These are phyloP conservation scores for Caloboletus firmus DNA, from an alignment of 1,284 basidiomycete genomes.

Conservation along the genomic window DNA sequence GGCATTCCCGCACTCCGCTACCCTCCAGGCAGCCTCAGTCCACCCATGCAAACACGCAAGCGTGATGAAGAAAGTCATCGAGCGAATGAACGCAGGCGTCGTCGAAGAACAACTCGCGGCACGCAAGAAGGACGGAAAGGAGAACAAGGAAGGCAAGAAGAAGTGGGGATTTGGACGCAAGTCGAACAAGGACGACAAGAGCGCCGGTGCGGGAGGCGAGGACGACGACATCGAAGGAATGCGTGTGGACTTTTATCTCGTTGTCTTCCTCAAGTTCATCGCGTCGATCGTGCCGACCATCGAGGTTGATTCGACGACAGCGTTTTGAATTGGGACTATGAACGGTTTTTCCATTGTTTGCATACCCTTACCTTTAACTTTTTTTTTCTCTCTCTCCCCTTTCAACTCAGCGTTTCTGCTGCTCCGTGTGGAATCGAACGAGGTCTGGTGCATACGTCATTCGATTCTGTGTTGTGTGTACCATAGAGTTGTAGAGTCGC, in stretches of 20 bases:
- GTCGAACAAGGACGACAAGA: slow-evolving; percentile 60
- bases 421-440: slow-evolving; percentile 6
- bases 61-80: slow-evolving; percentile 99
- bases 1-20: slow-evolving; percentile 89
- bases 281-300: slow-evolving; percentile 93
- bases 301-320: slow-evolving; percentile 88
- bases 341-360: slow-evolving; percentile 4
- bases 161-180: slow-evolving; percentile 84
- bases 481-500: slow-evolving; percentile 31
- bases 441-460: slow-evolving; percentile 1
- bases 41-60: slow-evolving; percentile 99
- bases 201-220: slow-evolving; percentile 47
- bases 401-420: neutral
- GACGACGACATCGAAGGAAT: slow-evolving; percentile 81
- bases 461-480: slow-evolving; percentile 16
- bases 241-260: slow-evolving; percentile 92
- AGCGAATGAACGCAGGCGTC: slow-evolving; percentile 92
- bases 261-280: slow-evolving; percentile 97
- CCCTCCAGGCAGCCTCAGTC: slow-evolving; percentile 85
- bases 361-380: slow-evolving; percentile 30
- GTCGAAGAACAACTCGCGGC: slow-evolving; percentile 73
- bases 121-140: slow-evolving; percentile 51
- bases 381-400: neutral
- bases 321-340: slow-evolving; percentile 52
- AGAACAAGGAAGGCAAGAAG: slow-evolving; percentile 68